phyloP scores from a whole-genome alignment of 768 basidiomycete species.

The Suillus hirtellus region DNA sequence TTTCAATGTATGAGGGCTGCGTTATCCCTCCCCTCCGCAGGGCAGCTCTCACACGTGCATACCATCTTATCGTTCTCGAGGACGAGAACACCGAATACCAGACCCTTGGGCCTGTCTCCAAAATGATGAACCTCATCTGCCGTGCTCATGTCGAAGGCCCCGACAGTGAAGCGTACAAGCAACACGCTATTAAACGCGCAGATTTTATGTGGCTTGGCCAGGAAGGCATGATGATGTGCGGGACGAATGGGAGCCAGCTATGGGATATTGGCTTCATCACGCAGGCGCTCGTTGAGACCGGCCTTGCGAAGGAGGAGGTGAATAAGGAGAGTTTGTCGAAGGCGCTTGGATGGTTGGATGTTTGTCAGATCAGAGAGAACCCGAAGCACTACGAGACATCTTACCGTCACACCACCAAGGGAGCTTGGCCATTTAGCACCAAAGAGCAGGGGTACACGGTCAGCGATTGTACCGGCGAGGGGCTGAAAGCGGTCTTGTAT shows the following conservation, averaged over 20 bases:
- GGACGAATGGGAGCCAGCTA: conserved; percentile 92
- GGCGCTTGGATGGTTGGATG: conserved; percentile 73
- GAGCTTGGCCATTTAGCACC: conserved; percentile 87
- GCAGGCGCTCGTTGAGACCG: conserved; percentile 90
- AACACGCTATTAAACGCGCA: conserved; percentile 71
- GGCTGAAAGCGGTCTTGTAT: conserved; percentile 86
- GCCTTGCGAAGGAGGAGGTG: conserved; percentile 69
- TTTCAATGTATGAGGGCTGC: conserved; percentile 75
- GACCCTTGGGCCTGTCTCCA: conserved; percentile 87
- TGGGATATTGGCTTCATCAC: conserved; percentile 95
- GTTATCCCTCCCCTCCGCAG: conserved; percentile 70
- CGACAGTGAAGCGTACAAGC: conserved; percentile 73
- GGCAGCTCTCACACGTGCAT: conserved; percentile 63
- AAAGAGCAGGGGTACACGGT: conserved; percentile 94
- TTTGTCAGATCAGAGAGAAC: conserved; percentile 68
- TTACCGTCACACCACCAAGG: conserved; percentile 67
- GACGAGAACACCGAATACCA: conserved; percentile 96
- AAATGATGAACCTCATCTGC: conserved; percentile 92
- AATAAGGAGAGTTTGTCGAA: conserved; percentile 64
- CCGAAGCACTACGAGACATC: conserved; percentile 61
- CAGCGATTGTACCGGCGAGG: conserved; percentile 94
- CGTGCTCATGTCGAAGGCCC: conserved; percentile 76
- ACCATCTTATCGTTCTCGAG: conserved; percentile 78
- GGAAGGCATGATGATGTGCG: conserved; percentile 94
- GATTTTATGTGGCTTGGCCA: conserved; percentile 94